Base-by-base conservation (phyloP, 805 yeast genomes). In the Starmerella potacharoeniae region DNA sequence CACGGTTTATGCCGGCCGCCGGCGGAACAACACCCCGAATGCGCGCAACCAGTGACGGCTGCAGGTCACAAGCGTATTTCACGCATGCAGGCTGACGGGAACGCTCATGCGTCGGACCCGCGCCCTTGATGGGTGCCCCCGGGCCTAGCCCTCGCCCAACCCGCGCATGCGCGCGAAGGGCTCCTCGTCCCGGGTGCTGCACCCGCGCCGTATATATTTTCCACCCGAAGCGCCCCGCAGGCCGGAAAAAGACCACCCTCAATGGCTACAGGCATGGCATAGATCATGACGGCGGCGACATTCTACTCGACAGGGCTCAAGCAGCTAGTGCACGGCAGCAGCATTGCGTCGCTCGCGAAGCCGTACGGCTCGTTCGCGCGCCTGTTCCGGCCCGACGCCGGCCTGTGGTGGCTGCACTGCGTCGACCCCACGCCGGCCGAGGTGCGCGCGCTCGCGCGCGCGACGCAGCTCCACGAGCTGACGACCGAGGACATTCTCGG, bases 401-500 rank as follows among this genome's bases (percentile, higher is more conserved):
- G 46, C 11, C 33, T 30, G 5, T 52, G 55, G 55, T 52, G 55
- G 55, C 46, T 52, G n/a, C 51, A 46, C 34, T 45, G 55, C 34
- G 14, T 4, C 4, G 39, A 52, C 28, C 51, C 51, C 9, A 2
- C 34, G 28, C 31, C 7, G 14, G 41, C 14, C 13, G 51, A 52
- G 40, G 31, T 50, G 6, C 34, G 22, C 8, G 35, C 35, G n/a
- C 40, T 50, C 6, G 33, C 48, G 41, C 30, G 41, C 28, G 53
- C 53, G 5, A 14, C 42, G 46, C 34, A 10, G 10, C 22, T 50
- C 35, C 53, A 50, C 41, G 41, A 33, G 31, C 34, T 42, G 28
- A 50, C 53, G 5, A 42, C 41, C 7, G 53, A 50, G 35, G 53
- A 50, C 34, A 50, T 50, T 14, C 28, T 50, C 6, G 13, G 9